phyloP scores from a whole-genome alignment of 2,329 filamentous ascomycete genomes.

The Purpureocillium lavendulum region DNA sequence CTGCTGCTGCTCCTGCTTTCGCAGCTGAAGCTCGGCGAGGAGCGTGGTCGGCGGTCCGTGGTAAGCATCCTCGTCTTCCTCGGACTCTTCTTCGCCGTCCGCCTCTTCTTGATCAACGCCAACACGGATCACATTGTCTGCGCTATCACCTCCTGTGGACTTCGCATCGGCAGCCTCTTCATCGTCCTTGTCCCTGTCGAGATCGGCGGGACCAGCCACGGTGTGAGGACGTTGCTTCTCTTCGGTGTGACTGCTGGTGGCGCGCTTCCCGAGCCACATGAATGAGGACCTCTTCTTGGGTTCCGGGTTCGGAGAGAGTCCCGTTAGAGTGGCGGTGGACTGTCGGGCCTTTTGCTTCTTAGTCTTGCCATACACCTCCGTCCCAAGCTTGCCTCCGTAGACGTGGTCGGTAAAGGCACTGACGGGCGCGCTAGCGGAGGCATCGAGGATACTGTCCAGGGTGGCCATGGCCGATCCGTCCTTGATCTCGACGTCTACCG shows the following conservation, averaged over 20 bases:
- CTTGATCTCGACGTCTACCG: constrained; percentile 48
- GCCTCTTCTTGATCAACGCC: constrained; percentile 18
- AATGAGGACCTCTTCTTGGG: constrained; percentile 41
- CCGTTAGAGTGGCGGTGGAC: constrained; percentile 15
- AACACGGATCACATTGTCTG: constrained; percentile 5
- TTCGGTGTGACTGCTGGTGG: constrained; percentile 17
- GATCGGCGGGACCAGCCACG: constrained; percentile 9
- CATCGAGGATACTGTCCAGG: constrained; percentile 84
- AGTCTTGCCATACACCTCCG: constrained; percentile 62
- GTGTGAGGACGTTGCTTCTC: constrained; percentile 16
- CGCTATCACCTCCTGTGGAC: constrained; percentile 2
- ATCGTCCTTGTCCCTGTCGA: constrained; percentile 18
- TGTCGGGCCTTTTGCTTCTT: constrained; percentile 38
- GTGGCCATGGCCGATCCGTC: constrained; percentile 82
- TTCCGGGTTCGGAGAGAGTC: constrained; percentile 13
- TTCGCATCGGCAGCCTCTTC: neutral
- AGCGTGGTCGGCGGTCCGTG: constrained; percentile 77
- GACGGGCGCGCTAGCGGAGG: constrained; percentile 79
- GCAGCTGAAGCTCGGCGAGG: constrained; percentile 81
- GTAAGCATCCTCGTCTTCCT: constrained; percentile 34
- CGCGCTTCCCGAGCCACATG: constrained; percentile 36
- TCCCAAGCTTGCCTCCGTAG: constrained; percentile 66
- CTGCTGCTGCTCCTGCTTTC: constrained; percentile 80
- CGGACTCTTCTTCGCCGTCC: constrained; percentile 19
- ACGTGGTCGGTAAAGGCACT: constrained; percentile 87